A percentile compares a stretch with the other conserved stretches of the same genome.
Conservation (phyloP, 441 rosid species). For the Jatropha multifida region DNA sequence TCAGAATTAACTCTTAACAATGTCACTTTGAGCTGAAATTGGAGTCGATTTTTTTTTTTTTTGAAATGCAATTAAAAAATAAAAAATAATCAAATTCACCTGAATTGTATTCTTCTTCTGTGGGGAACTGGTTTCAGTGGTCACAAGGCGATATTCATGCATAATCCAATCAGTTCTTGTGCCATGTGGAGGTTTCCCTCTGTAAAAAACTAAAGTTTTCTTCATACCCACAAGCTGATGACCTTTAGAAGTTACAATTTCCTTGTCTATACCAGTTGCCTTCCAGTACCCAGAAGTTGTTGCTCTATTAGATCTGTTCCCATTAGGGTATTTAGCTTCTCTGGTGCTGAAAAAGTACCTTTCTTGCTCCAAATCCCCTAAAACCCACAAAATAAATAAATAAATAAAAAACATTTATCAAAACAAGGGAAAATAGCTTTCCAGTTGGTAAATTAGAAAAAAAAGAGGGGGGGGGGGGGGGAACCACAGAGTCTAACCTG, state of each 20-base stretch:
- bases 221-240: conserved; percentile 79
- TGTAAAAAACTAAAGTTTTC: conserved; percentile 94
- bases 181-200: conserved; percentile 91
- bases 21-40: background rate
- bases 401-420: conserved; percentile 12
- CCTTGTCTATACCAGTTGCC: conserved; percentile 91
- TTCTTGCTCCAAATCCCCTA: conserved; percentile 78
- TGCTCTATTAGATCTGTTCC: conserved; percentile 89
- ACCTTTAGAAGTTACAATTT: conserved; percentile 57
- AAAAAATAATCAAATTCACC: conserved; percentile 23
- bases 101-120: conserved; percentile 34
- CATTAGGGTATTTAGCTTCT: conserved; percentile 93
- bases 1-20: conserved; percentile 1
- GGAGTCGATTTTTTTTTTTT: no score
- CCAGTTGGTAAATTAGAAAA: background rate
- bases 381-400: background rate
- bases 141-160: conserved; percentile 87
- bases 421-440: conserved; percentile 18
- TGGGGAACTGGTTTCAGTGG: conserved; percentile 29
- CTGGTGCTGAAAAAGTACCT: conserved; percentile 93
- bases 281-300: conserved; percentile 96
- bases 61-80: background rate
- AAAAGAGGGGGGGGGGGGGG: no score
- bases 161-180: conserved; percentile 93
- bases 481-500: conserved; percentile 48